Conservation (phyloP, 805 yeast genomes). For the Hermanozyma aechmeae region DNA sequence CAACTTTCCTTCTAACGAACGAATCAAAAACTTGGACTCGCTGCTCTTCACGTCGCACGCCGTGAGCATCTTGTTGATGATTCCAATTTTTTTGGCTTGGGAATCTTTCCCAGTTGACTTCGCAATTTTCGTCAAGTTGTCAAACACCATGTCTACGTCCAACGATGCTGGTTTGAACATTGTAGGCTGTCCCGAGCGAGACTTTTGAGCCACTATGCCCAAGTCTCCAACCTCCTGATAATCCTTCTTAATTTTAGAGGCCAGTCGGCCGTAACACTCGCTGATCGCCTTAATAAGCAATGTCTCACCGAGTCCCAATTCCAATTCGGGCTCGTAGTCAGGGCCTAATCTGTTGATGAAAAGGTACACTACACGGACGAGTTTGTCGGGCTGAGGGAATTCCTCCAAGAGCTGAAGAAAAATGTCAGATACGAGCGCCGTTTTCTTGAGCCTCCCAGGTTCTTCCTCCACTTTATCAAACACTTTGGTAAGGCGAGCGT, state of each 20-base stretch:
- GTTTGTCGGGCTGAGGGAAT: slow-evolving; percentile 25
- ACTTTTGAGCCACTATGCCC: slow-evolving; percentile 78
- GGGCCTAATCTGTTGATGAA: slow-evolving; percentile 89
- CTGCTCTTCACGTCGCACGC: slow-evolving; percentile 59
- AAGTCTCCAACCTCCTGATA: slow-evolving; percentile 80
- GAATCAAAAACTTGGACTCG: slow-evolving; percentile 84
- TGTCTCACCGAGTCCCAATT: slow-evolving; percentile 89
- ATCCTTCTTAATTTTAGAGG: slow-evolving; percentile 61
- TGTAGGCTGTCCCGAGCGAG: slow-evolving; percentile 78
- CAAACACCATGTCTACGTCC: slow-evolving; percentile 65
- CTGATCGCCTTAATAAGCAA: slow-evolving; percentile 79
- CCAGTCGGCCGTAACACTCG: slow-evolving; percentile 79
- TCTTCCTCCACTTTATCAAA: slow-evolving; percentile 76
- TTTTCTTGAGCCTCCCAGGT: slow-evolving; percentile 75
- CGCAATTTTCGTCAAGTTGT: slow-evolving; percentile 69
- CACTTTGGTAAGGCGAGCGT: slow-evolving; percentile 43
- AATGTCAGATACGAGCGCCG: slow-evolving; percentile 65
- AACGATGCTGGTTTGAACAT: slow-evolving; percentile 89
- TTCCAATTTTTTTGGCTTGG: slow-evolving; percentile 65
- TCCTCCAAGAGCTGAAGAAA: slow-evolving; percentile 53
- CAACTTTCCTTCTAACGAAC: slow-evolving; percentile 87
- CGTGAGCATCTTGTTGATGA: slow-evolving; percentile 77
- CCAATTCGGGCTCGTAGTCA: slow-evolving; percentile 85
- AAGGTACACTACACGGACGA: slow-evolving; percentile 69
- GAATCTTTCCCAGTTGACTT: slow-evolving; percentile 70